A percentile compares a stretch with the other conserved stretches of the same genome.
These are phyloP conservation scores for Candida awuae DNA, from an alignment of 805 yeast genomes.

Conservation along the genomic window DNA sequence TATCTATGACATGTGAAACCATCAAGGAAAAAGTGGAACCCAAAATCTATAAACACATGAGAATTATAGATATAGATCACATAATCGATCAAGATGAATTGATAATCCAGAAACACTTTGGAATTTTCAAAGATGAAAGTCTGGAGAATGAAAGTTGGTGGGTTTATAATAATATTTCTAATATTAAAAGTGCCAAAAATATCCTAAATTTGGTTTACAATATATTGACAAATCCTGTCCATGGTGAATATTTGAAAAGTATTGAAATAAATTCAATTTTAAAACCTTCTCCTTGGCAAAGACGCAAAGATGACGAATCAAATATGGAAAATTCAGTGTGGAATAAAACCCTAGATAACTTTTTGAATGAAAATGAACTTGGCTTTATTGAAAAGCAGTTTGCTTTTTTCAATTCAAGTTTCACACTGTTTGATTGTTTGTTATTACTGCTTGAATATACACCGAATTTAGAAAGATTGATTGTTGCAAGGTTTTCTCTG, in stretches of 20 bases:
- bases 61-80: conserved; percentile 8
- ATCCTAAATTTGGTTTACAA: conserved; percentile 17
- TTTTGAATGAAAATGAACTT: conserved; percentile 12
- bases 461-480: conserved; percentile 14
- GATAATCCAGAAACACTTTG: conserved; percentile 13
- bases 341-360: conserved; percentile 9
- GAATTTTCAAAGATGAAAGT: conserved; percentile 12
- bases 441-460: conserved; percentile 11
- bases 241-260: conserved; percentile 10
- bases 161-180: conserved; percentile 7
- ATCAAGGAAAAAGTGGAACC: conserved; percentile 4
- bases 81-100: conserved; percentile 12
- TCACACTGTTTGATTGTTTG: conserved; percentile 18
- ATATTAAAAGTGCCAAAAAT: conserved; percentile 8
- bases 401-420: conserved; percentile 2
- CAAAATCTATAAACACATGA: conserved; percentile 7
- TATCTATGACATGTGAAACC: conserved; percentile 6
- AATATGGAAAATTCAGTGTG: conserved; percentile 7
- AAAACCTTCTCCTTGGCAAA: conserved; percentile 10
- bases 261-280: conserved; percentile 16
- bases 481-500: conserved; percentile 11
- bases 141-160: conserved; percentile 11
- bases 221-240: conserved; percentile 9
- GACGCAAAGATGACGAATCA: conserved; percentile 6
- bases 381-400: conserved; percentile 4